Percentiles rank a stretch among this genome's conserved stretches.
These are phyloP conservation scores for Cyclotella sp. DNA, from an alignment of 108 stramenopile species.

Conservation along the genomic window DNA sequence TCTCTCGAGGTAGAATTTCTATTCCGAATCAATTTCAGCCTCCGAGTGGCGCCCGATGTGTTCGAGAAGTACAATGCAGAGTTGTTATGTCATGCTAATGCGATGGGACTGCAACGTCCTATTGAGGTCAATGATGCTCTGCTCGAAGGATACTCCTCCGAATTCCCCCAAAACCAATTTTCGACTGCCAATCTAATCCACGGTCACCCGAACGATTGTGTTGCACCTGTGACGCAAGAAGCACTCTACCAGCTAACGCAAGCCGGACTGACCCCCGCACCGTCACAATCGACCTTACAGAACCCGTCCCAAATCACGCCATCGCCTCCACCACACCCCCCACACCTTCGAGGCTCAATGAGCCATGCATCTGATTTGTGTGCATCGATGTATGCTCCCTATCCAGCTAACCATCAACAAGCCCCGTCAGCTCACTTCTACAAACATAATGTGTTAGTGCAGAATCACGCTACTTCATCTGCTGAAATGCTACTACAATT, in stretches of 20 bases:
- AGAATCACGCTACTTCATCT: neutral
- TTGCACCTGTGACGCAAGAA: constrained; percentile 1
- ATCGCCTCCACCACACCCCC: constrained; percentile 35
- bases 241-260: constrained; percentile 15
- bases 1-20: constrained; percentile 95
- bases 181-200: neutral
- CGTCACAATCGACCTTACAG: constrained; percentile 4
- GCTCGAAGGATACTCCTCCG: neutral
- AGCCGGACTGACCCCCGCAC: neutral
- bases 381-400: constrained; percentile 5
- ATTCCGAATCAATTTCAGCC: constrained; percentile 94
- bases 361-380: constrained; percentile 6
- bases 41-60: constrained; percentile 88
- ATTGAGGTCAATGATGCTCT: neutral
- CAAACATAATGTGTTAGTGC: neutral
- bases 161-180: neutral
- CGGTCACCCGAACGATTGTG: neutral
- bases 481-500: constrained; percentile 4
- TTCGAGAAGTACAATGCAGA: constrained; percentile 88
- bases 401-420: constrained; percentile 8
- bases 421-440: neutral
- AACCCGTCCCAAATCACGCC: constrained; percentile 35
- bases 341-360: neutral
- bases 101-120: constrained; percentile 10
- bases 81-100: constrained; percentile 68